Base-by-base conservation (phyloP, 345 rosid genomes). In the Lumnitzera racemosa region DNA sequence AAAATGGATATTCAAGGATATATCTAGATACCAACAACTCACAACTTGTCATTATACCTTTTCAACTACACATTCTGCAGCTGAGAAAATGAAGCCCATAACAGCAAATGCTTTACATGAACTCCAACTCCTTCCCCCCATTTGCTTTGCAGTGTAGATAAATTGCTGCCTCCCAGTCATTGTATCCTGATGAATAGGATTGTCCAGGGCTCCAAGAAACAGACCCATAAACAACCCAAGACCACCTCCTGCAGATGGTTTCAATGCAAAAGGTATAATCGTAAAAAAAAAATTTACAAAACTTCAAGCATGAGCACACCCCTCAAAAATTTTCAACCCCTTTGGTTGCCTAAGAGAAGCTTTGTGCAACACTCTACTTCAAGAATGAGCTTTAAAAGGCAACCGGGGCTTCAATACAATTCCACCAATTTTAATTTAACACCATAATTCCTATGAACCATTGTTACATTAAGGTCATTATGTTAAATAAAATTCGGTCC, bases 71-170 rank as follows among this genome's bases (percentile, higher is more conserved):
- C 97, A 94, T 74, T 94, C 99, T 1, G 92, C 85, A 49, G 91
- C 95, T 0, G 97, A 88, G 78, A 94, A 94, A 47, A 94, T 58
- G 64, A 89, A 74, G 56, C 99, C 97, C 99, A 94, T 94, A 61
- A 90, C 72, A 0, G 99, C 96, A 69, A 94, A 94, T 12, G 96
- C 57, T 81, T 94, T 90, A 20, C 90, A 86, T 2, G 91, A 86
- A 66, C 74, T 58, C 96, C 95, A 94, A 74, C 99, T 90, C 75
- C 91, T 78, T 53, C 63, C 66, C 12, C 96, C 95, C 95, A 94
- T 94, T 64, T 86, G 96, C 75, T 80, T 94, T 10, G 88, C 84
- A 5, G 81, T 71, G 29, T 80, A 80, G 27, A 86, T 62, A 58
- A 94, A 86, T 69, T 88, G 97, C 67, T 88, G 81, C 73, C 65